Base-by-base conservation (phyloP, 441 rosid species). In the Populus trichocarpa region DNA sequence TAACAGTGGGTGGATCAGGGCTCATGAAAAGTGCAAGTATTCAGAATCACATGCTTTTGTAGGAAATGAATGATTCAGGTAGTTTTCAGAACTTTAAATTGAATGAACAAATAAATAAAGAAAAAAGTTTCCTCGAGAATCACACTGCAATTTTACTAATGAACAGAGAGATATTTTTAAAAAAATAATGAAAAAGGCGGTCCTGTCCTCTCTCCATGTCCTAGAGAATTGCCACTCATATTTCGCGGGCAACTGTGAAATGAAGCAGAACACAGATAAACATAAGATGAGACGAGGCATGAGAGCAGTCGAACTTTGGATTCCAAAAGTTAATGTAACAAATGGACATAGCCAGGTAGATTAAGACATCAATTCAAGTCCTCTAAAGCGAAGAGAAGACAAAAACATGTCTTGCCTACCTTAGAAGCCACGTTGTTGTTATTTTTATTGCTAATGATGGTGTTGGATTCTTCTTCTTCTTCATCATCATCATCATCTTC, bases 381-480 rank as follows among this genome's bases (percentile, higher is more conserved):
- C 68, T 74, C 69, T 11, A 23, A 33, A 16, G 59, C 20, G 12
- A 79, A 61, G 42, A 71, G 70, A 67, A 53, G n/a, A 63, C 64
- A 30, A 11, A 33, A 65, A 26, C 32, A 42, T 38, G 53, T 32
- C 28, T 66, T 70, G 74, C 81, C 69, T 70, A 92, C 97, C 97
- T 88, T 88, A 68, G 89, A 84, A 76, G 88, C 65, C 75, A 84
- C 79, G 76, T 69, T 72, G 71, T 59, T 69, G 81, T 70, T 67
- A 33, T 33, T 70, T 79, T 65, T 61, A 35, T 69, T 76, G 76
- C 33, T 53, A 70, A 6, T 70, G 78, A 59, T 78, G 80, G 78
- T 33, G 73, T 67, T 77, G 74, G 86, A 74, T 67, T 87, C 86
- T 71, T 81, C 77, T 71, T 81, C 77, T 80, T 76, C 84, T 71